Evolutionary conservation across 441 rosid species (phyloP).

Genomic region (Raphanus hybrid): DNA sequence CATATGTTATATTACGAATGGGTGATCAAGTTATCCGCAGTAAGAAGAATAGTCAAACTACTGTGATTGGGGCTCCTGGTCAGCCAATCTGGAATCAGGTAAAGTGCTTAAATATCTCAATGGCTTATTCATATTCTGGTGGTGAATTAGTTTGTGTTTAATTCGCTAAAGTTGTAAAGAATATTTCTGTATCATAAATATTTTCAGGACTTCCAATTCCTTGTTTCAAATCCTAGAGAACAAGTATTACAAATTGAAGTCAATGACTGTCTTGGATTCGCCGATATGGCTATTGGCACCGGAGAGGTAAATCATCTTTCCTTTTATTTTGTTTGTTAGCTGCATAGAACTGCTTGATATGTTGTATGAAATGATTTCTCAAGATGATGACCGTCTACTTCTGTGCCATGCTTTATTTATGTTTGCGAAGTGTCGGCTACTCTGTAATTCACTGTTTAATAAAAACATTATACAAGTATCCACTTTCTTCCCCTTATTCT

Average conservation of each 20-base stretch:
- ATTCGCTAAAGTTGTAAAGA: conserved; percentile 3
- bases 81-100: conserved; percentile 99
- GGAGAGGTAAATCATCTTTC: conserved; percentile 67
- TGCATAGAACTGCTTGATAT: too few species aligned
- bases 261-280: conserved; percentile 85
- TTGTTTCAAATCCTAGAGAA: conserved; percentile 85
- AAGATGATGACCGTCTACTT: too few species aligned
- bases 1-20: conserved; percentile 78
- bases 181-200: conserved; percentile 20
- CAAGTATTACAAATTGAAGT: conserved; percentile 81
- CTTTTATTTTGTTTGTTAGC: too few species aligned
- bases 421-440: too few species aligned
- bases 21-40: conserved; percentile 91
- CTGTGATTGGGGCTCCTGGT: conserved; percentile 94
- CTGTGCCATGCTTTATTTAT: too few species aligned
- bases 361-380: too few species aligned
- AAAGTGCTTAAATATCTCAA: conserved; percentile 27
- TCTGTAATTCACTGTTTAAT: too few species aligned
- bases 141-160: conserved; percentile 16
- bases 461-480: background rate
- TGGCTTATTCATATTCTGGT: conserved; percentile 24
- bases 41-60: conserved; percentile 97
- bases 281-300: conserved; percentile 70
- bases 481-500: too few species aligned
- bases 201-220: conserved; percentile 91